Base-by-base conservation (phyloP, 2,329 filamentous ascomycete genomes). In the Sporothrix humicola region DNA sequence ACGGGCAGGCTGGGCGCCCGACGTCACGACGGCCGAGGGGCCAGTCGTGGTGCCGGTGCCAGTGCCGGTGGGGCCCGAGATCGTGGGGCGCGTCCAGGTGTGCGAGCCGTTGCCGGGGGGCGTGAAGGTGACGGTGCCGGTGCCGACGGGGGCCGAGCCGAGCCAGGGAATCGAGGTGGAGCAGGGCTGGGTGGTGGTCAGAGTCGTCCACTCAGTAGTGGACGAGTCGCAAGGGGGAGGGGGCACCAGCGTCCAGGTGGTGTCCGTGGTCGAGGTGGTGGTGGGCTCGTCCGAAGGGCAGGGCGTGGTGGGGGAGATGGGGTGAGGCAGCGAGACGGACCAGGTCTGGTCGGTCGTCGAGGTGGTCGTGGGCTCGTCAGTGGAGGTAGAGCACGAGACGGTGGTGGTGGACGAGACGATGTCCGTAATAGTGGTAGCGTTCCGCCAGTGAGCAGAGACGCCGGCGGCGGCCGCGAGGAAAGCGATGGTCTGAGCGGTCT, bases 381-480 rank as follows among this genome's bases (percentile, higher is more conserved):
- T 26, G 23, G 23, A 26, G 23, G 52, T 69, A 15, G 54, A 52
- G 74, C 69, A 74, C 31, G 69, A 70, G 8, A 71, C 69, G 54
- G 70, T 74, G 37, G 58, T 50, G 37, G 69, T 72, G 42, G 58
- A 52, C 13, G 69, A 73, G 37, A 15, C 54, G 13, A 59, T 12
- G 17, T 50, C 66, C 10, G 71, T 59, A 13, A 48, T 54, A 65
- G 66, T 61, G 23, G 66, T 61, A 17, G 54, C 26, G 69, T 70
- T 69, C 37, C 42, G 73, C 72, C 46, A 37, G 31, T 54, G 17
- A 23, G 73, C 68, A 37, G 72, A 71, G 70, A 71, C 69, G 68
- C 69, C 37, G 61, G 66, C 59, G 58, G 72, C 73, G 26, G 74
- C 73, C 17, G 74, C 69, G 66, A 76, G 56, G 71, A 69, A 10